Conservation (phyloP, 495 filamentous ascomycete species). For the Neurospora sp. region DNA sequence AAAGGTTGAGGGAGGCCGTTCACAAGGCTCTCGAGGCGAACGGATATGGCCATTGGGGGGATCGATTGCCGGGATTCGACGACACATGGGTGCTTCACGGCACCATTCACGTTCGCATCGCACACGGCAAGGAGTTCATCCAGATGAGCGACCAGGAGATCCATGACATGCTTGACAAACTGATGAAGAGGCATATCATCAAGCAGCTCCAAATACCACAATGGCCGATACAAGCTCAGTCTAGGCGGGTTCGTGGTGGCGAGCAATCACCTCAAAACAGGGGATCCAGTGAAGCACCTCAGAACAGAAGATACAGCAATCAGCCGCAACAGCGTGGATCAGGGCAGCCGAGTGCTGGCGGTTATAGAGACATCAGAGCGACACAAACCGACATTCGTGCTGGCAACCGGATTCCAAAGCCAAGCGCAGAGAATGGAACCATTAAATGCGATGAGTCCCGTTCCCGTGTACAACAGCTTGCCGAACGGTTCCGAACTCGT, state of each 20-base stretch:
- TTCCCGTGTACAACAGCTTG: background rate
- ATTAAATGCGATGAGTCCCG: background rate
- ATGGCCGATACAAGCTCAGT: background rate
- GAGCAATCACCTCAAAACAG: background rate
- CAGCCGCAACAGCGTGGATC: background rate
- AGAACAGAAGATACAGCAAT: background rate
- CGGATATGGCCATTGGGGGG: constrained; percentile 49
- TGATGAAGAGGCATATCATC: background rate
- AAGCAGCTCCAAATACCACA: background rate
- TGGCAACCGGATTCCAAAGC: background rate
- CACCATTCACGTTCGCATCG: constrained; percentile 14
- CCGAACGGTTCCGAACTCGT: background rate
- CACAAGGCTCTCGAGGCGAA: constrained; percentile 41
- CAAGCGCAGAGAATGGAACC: background rate
- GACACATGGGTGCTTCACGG: constrained; percentile 13
- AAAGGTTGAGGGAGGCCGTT: constrained; percentile 45
- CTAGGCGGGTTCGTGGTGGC: background rate
- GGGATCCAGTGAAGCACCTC: background rate
- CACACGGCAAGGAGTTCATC: constrained; percentile 10
- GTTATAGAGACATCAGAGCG: background rate
- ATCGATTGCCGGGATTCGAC: constrained; percentile 5
- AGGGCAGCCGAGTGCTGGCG: background rate
- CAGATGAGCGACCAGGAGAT: background rate
- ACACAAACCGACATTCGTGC: background rate
- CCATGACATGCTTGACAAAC: background rate